A percentile compares a stretch with the other conserved stretches of the same genome.
Evolutionary conservation across 768 basidiomycete genomes (phyloP).

Genomic region (Lactifluus pinguis): DNA sequence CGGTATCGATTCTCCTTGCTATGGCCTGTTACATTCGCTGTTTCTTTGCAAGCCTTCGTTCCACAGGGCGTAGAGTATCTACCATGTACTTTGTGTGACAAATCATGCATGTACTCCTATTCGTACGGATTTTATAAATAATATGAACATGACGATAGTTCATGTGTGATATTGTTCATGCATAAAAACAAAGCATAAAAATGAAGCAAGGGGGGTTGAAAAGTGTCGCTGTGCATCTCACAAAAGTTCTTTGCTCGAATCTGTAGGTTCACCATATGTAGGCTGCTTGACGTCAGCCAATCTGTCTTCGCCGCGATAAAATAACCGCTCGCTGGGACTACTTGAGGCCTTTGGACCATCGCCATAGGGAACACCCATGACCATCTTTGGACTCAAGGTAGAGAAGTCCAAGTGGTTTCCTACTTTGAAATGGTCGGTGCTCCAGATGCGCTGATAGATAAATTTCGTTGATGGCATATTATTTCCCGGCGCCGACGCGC

Average conservation of each 20-base stretch:
- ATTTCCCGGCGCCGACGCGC: conserved; percentile 17
- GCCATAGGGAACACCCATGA: conserved; percentile 36
- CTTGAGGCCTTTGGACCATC: background rate
- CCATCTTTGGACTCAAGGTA: conserved; percentile 37
- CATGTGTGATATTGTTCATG: background rate
- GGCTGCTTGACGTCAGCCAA: background rate
- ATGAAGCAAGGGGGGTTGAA: background rate
- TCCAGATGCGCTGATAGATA: conserved; percentile 59
- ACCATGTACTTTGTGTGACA: conserved; percentile 18
- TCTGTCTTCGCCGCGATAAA: background rate
- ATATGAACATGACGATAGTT: conserved; percentile 13
- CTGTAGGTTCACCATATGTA: background rate
- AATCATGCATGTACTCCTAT: conserved; percentile 20
- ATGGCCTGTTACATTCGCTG: conserved; percentile 9
- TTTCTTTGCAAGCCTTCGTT: conserved; percentile 12
- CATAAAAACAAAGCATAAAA: background rate
- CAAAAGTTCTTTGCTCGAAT: background rate
- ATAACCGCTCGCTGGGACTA: conserved; percentile 7
- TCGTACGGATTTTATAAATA: conserved; percentile 19
- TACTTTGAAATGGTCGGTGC: conserved; percentile 52
- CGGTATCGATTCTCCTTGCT: conserved; percentile 14
- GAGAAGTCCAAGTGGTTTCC: conserved; percentile 50
- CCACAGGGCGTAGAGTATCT: conserved; percentile 15
- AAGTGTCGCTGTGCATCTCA: background rate
- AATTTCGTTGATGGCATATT: conserved; percentile 29